These are phyloP conservation scores for Pelargonium myrrhifolium DNA, from an alignment of 441 rosid species.

Conservation along the genomic window DNA sequence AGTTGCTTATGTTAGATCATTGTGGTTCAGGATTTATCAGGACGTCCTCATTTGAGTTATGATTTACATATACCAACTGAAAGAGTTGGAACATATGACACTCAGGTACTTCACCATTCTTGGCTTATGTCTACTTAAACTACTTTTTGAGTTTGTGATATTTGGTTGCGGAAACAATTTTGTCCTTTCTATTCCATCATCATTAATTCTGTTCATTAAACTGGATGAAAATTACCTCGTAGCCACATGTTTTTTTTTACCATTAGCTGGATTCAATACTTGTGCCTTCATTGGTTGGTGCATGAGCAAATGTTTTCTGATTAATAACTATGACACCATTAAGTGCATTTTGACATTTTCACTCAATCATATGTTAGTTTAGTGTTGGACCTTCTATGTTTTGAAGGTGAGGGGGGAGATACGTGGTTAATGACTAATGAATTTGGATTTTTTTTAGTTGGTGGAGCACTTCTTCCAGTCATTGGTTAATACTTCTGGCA, in stretches of 20 bases:
- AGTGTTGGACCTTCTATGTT: not conserved
- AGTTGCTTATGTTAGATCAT: slow-evolving; percentile 9
- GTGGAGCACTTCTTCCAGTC: slow-evolving; percentile 91
- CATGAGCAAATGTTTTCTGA: not conserved
- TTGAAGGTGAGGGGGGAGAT: not conserved
- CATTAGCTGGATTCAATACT: not conserved
- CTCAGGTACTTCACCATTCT: slow-evolving; percentile 48
- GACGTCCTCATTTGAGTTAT: slow-evolving; percentile 70
- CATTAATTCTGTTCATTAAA: not conserved
- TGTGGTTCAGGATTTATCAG: slow-evolving; percentile 63
- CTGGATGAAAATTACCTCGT: not conserved
- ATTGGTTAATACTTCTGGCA: slow-evolving; percentile 78
- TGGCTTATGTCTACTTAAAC: slow-evolving; percentile 2
- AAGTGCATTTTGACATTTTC: not conserved
- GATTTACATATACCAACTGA: slow-evolving; percentile 70
- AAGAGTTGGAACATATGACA: slow-evolving; percentile 84
- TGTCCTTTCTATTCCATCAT: not conserved
- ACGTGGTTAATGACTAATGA: too few species aligned
- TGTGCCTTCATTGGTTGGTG: not conserved
- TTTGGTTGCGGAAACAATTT: not conserved
- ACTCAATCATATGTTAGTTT: not conserved
- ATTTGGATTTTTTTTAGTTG: slow-evolving; percentile 37
- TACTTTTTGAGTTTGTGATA: not conserved
- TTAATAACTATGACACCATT: not conserved
- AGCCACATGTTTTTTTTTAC: not conserved